Conservation (phyloP, 345 rosid genomes). For the Camelina sativa region DNA sequence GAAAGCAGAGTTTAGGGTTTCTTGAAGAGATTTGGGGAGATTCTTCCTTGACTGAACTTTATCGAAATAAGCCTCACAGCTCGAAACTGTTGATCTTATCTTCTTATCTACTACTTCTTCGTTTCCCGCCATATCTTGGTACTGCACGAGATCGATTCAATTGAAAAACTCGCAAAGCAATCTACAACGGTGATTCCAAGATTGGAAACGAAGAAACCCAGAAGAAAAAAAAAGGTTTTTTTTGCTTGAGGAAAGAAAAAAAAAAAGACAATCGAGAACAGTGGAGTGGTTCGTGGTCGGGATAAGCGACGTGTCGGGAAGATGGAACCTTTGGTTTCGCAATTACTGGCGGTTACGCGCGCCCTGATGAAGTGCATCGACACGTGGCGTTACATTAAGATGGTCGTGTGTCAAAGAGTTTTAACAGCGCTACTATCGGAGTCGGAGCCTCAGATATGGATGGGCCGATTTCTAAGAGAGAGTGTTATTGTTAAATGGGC, state of each 20-base stretch:
- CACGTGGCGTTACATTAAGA: slow-evolving; percentile 18
- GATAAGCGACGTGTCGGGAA: slow-evolving; percentile 30
- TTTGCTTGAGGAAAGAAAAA: background rate
- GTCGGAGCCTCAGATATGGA: slow-evolving; percentile 27
- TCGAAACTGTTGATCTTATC: slow-evolving; percentile 46
- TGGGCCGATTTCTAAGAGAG: slow-evolving; percentile 12
- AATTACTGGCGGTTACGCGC: slow-evolving; percentile 28
- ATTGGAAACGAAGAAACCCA: background rate
- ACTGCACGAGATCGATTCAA: background rate
- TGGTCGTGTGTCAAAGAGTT: slow-evolving; percentile 23
- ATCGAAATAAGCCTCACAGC: slow-evolving; percentile 76
- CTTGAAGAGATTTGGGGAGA: slow-evolving; percentile 67
- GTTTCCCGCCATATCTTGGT: slow-evolving; percentile 52
- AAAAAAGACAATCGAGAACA: background rate
- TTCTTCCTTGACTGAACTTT: slow-evolving; percentile 72
- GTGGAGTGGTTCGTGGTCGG: slow-evolving; percentile 30
- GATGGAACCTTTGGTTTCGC: slow-evolving; percentile 19
- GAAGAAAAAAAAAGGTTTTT: background rate
- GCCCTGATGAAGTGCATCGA: background rate
- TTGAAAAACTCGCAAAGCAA: background rate
- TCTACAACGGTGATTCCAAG: background rate
- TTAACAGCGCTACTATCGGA: slow-evolving; percentile 20
- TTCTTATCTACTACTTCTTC: slow-evolving; percentile 36
- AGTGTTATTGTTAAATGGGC: background rate
- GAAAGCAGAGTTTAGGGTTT: slow-evolving; percentile 75